Evolutionary conservation across 805 yeast species (phyloP), one percentile per base, ranked within the genome.

Genomic region (Saccharomycopsis malanga): DNA sequence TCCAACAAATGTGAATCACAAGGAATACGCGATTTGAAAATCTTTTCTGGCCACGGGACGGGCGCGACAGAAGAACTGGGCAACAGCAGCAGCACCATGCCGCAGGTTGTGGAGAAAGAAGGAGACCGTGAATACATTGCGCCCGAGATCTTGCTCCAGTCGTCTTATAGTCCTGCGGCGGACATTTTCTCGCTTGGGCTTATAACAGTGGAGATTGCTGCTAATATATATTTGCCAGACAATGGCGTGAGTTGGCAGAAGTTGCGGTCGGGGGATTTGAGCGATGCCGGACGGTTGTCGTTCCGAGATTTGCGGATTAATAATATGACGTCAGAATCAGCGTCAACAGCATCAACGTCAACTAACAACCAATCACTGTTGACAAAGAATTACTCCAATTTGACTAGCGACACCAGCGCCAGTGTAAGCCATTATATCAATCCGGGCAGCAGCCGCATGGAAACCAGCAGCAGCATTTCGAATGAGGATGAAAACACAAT

Each of bases 71-170:
- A 37, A 10, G 37, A 34, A 12, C 27, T 23, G 18, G 23, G 15
- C 12, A 17, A 22, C 39, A 42, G 12, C 27, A 30, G 18, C 9
- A n/a, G 10, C 14, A 27, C 21, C 18, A 9, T 24, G n/a, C 23
- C 15, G 20, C 30, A 25, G 17, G 27, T 34, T 17, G 22, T 38
- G 17, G 98, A 93, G 64, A 76, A 96, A 55, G 98, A 93, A 66
- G 98, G 98, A 25, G 98, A 93, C 64, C 72, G 98, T 45, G 96
- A 91, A 61, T 93, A 93, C 64, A 93, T 93, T 65, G 98, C 98
- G 0, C 98, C 98, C 1, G 98, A 93, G 62, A 81, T 93, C 27
- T 81, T 93, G 47, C 78, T 88, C 24, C 78, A 75, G 39, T 89
- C 87, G 61, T 73, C 77, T 38, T 93, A 93, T 61, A 89, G 87